Evolutionary conservation across 2,329 filamentous ascomycete species (phyloP).

Genomic region (Xylaria sp.): DNA sequence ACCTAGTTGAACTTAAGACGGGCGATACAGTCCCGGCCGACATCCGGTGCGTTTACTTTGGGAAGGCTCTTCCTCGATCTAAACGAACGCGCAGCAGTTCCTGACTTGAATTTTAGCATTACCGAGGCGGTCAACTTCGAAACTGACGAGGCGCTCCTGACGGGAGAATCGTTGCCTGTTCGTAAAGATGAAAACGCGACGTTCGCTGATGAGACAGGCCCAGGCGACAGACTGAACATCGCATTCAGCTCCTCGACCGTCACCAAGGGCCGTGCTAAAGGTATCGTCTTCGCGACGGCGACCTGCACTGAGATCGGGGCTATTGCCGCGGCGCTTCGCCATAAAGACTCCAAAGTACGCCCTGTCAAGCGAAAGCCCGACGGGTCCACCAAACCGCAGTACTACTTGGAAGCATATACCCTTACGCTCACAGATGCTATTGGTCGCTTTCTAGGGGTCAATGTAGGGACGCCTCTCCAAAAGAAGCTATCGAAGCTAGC

Average conservation of each 20-base stretch:
- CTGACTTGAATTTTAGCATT: conserved; percentile 34
- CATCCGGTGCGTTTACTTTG: conserved; percentile 33
- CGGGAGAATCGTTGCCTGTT: conserved; percentile 64
- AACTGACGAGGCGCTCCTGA: conserved; percentile 65
- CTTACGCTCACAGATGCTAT: conserved; percentile 60
- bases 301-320: conserved; percentile 66
- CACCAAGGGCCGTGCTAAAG: conserved; percentile 62
- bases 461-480: conserved; percentile 70
- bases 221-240: conserved; percentile 65
- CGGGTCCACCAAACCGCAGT: conserved; percentile 55
- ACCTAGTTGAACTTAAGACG: conserved; percentile 59
- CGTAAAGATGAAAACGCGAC: conserved; percentile 52
- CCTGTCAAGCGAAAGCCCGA: conserved; percentile 55
- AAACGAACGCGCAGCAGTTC: background rate
- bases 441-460: conserved; percentile 67
- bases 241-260: conserved; percentile 65
- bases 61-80: background rate
- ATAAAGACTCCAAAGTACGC: conserved; percentile 55
- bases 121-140: conserved; percentile 59
- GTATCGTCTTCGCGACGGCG: conserved; percentile 62
- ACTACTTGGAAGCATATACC: conserved; percentile 50
- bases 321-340: conserved; percentile 63
- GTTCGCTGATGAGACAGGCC: conserved; percentile 55
- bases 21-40: conserved; percentile 49
- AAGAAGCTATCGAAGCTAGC: conserved; percentile 70